Conservation (phyloP, 169 alveolate species). For the Cyclospora cayetanensis region DNA sequence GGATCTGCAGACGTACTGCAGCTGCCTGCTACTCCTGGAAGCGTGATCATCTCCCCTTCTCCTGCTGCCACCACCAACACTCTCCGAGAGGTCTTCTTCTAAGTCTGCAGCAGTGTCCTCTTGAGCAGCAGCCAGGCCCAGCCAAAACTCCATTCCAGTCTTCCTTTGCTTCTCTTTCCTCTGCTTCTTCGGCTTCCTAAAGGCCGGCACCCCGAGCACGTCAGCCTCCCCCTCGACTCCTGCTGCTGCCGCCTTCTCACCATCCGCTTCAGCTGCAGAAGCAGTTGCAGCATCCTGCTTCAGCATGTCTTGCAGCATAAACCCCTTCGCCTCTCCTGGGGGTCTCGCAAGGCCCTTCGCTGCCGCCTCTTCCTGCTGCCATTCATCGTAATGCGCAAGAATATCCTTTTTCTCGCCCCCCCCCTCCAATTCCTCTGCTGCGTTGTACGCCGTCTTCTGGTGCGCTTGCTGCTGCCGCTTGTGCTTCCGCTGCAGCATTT, state of each 20-base stretch:
- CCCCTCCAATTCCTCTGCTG: slow-evolving; percentile 55
- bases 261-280: background rate
- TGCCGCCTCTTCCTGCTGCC: slow-evolving; percentile 45
- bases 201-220: background rate
- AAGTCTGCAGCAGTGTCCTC: no score
- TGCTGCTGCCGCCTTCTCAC: background rate
- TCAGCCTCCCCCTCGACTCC: slow-evolving; percentile 1
- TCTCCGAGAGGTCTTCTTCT: no score
- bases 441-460: slow-evolving; percentile 48
- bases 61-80: no score
- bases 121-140: no score
- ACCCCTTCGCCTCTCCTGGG: background rate
- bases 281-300: slow-evolving; percentile 13
- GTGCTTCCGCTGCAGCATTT: background rate
- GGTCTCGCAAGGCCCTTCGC: background rate
- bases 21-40: no score
- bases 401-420: slow-evolving; percentile 55
- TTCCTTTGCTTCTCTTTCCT: background rate
- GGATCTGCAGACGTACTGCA: no score
- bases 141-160: background rate
- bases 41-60: no score
- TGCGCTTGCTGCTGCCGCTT: slow-evolving; percentile 22
- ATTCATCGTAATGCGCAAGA: slow-evolving; percentile 63
- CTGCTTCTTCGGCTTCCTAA: slow-evolving; percentile 4
- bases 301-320: slow-evolving; percentile 8